Conservation (phyloP, 805 yeast genomes). For the Pichia nanzhaoensis region DNA sequence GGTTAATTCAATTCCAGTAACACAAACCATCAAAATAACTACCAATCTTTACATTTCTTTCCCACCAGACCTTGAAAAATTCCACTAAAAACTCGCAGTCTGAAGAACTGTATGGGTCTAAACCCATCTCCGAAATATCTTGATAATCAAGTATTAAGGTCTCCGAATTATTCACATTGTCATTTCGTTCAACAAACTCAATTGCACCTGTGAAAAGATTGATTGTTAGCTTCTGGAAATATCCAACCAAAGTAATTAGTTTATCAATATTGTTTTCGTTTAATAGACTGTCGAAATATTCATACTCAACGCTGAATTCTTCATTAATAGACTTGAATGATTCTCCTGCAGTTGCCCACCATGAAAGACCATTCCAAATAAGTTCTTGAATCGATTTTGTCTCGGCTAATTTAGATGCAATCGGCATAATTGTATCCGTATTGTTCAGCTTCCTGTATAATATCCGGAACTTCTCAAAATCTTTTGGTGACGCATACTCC, state of each 20-base stretch:
- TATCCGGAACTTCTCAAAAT: slow-evolving; percentile 30
- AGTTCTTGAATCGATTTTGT: slow-evolving; percentile 50
- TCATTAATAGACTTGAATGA: slow-evolving; percentile 34
- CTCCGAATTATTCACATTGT: slow-evolving; percentile 17
- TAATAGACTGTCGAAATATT: slow-evolving; percentile 19
- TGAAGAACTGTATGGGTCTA: slow-evolving; percentile 43
- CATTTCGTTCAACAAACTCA: slow-evolving; percentile 29
- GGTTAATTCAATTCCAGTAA: slow-evolving; percentile 12
- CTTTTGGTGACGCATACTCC: slow-evolving; percentile 32
- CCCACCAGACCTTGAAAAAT: slow-evolving; percentile 43
- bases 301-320: slow-evolving; percentile 34
- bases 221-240: slow-evolving; percentile 44
- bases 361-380: slow-evolving; percentile 63
- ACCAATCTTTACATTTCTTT: slow-evolving; percentile 35
- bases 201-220: slow-evolving; percentile 35
- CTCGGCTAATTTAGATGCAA: slow-evolving; percentile 28
- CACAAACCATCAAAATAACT: slow-evolving; percentile 31
- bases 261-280: slow-evolving; percentile 21
- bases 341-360: slow-evolving; percentile 89
- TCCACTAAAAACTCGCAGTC: slow-evolving; percentile 41
- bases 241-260: slow-evolving; percentile 36
- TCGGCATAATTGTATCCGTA: not conserved
- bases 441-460: slow-evolving; percentile 19
- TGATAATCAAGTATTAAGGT: slow-evolving; percentile 12
- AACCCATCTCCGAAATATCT: slow-evolving; percentile 51